Base-by-base conservation (phyloP, 179 eudicot species). In the Camellia oleifera region DNA sequence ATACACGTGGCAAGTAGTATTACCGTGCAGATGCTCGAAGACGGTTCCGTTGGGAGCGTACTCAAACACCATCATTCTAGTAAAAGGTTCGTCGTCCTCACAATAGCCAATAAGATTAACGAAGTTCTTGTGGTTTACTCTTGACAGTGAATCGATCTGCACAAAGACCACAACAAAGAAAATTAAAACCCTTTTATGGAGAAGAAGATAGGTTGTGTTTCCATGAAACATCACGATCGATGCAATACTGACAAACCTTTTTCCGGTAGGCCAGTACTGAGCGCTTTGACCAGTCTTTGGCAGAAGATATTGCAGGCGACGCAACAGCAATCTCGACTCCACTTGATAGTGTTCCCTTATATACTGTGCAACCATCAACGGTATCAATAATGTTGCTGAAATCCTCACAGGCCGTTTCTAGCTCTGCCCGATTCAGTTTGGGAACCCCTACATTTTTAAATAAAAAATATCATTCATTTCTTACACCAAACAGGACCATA, bases 101-200 rank as follows among this genome's bases (percentile, higher is more conserved):
- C 98, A 94, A 81, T 92, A 94, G 6, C 99, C 99, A 81, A 96
- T 82, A 79, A 96, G 99, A 83, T 96, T 96, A 61, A 91, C 88
- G 76, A 89, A 94, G 83, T 96, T 96, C 89, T 96, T 96, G 93
- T 96, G 99, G 84, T 96, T 96, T 74, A 92, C 91, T 72, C 97
- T 82, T n/a, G 98, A 94, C 71, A 96, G 77, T 72, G 90, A 87
- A 80, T 90, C 94, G 73, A 96, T 92, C 99, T 95, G 83, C 74
- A 77, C 15, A 20, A 82, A 53, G 67, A 72, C 0, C 58, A 80
- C 2, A 76, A 73, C 6, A 65, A 23, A 40, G 4, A 53, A 70
- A 45, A 18, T 68, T n/a, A 66, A 46, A 74, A 56, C 14, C 15
- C 46, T 69, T 56, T 17, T 48, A 10, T 9, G 32, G 7, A 75